Percentiles rank a stretch among this genome's conserved stretches.
These are phyloP conservation scores for Kregervanrija fluxuum DNA, from an alignment of 805 yeast genomes.

Conservation along the genomic window DNA sequence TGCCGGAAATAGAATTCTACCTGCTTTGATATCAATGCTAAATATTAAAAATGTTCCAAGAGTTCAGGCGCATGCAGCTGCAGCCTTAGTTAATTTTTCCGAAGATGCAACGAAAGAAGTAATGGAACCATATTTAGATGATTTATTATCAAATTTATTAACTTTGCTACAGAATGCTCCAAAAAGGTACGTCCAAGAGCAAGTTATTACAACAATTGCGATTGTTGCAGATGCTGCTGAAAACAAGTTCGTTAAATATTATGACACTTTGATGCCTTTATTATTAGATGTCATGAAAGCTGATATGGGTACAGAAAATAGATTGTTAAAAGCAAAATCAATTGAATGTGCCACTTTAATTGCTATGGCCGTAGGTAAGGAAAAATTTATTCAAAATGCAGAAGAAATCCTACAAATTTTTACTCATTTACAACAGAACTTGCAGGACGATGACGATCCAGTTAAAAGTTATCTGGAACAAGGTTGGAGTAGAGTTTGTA, in stretches of 20 bases:
- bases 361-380: constrained; percentile 92
- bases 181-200: constrained; percentile 92
- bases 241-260: constrained; percentile 79
- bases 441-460: constrained; percentile 72
- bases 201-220: constrained; percentile 92
- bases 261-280: constrained; percentile 90
- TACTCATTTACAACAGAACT: constrained; percentile 55
- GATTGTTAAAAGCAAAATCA: constrained; percentile 82
- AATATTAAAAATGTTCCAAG: constrained; percentile 71
- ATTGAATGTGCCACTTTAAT: constrained; percentile 93
- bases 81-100: constrained; percentile 91
- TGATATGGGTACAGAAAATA: constrained; percentile 71
- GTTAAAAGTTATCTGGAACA: constrained; percentile 81
- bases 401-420: constrained; percentile 67
- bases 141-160: constrained; percentile 64
- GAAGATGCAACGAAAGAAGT: constrained; percentile 86
- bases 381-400: constrained; percentile 71
- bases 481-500: constrained; percentile 94
- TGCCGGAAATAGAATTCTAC: constrained; percentile 71
- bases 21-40: constrained; percentile 80
- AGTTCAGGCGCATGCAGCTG: constrained; percentile 98
- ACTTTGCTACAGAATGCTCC: constrained; percentile 70
- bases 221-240: constrained; percentile 96
- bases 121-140: constrained; percentile 89
- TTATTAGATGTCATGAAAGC: constrained; percentile 70